Evolutionary conservation across 2,329 filamentous ascomycete species (phyloP).

Genomic region (Ceratocystiopsis brevicomis): DNA sequence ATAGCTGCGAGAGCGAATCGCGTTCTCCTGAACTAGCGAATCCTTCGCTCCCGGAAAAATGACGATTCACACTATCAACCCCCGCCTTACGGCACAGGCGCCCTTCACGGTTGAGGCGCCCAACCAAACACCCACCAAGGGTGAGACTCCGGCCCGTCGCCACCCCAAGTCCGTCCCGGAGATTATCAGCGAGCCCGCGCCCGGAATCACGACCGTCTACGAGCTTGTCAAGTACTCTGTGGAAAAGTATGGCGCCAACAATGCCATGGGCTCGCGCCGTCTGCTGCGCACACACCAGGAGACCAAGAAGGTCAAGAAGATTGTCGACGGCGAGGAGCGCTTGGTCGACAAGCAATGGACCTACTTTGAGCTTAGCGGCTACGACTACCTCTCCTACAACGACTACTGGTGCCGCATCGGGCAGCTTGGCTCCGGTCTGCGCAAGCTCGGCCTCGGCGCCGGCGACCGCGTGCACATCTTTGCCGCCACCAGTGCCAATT

Average conservation of each 20-base stretch:
- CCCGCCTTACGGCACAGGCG: constrained; percentile 35
- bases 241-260: constrained; percentile 43
- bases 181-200: constrained; percentile 39
- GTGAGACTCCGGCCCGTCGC: constrained; percentile 58
- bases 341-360: constrained; percentile 76
- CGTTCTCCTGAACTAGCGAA: no score
- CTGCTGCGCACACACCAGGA: constrained; percentile 62
- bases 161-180: constrained; percentile 42
- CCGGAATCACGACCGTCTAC: constrained; percentile 52
- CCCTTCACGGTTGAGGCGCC: constrained; percentile 53
- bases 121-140: constrained; percentile 41
- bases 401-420: constrained; percentile 57
- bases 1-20: background rate
- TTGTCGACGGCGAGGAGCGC: constrained; percentile 60
- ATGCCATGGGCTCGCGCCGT: constrained; percentile 50
- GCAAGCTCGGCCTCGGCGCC: constrained; percentile 51
- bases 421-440: constrained; percentile 49
- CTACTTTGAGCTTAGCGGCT: constrained; percentile 66
- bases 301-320: constrained; percentile 78
- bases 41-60: background rate
- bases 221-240: constrained; percentile 55
- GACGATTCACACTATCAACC: constrained; percentile 14
- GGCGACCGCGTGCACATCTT: constrained; percentile 62
- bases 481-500: constrained; percentile 47
- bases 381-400: constrained; percentile 58